These are phyloP conservation scores for Zymoseptoria brevis DNA, from an alignment of 2,329 filamentous ascomycete genomes.

Conservation along the genomic window DNA sequence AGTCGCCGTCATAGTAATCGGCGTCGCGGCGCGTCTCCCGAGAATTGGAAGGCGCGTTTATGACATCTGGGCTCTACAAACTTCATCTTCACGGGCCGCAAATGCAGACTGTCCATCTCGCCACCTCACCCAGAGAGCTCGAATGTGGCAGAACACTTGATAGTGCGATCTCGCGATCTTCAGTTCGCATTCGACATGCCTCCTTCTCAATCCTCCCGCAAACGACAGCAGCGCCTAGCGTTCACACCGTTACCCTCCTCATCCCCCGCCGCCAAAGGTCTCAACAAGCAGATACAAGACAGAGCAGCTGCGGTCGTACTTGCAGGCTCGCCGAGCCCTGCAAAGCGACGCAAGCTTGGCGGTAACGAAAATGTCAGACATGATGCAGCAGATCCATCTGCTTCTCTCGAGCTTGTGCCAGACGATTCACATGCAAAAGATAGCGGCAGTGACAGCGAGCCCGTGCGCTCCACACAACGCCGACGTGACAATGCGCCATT, in stretches of 20 bases:
- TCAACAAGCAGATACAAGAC: slow-evolving; percentile 28
- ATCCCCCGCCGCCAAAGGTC: slow-evolving; percentile 30
- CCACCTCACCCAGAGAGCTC: neutral
- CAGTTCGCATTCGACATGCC: neutral
- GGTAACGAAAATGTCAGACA: slow-evolving; percentile 4
- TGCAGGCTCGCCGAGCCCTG: slow-evolving; percentile 21
- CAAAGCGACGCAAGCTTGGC: slow-evolving; percentile 22
- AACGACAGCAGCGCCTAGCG: slow-evolving; percentile 36
- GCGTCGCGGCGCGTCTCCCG: no score
- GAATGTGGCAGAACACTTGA: neutral
- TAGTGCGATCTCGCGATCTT: neutral
- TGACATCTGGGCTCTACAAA: neutral
- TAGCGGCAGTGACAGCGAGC: slow-evolving; percentile 21
- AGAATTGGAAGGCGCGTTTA: neutral
- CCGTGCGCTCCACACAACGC: slow-evolving; percentile 16
- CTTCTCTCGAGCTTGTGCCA: slow-evolving; percentile 13
- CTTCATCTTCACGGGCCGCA: neutral
- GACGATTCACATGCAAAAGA: slow-evolving; percentile 9
- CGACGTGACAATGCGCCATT: slow-evolving; percentile 5
- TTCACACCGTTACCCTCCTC: slow-evolving; percentile 38
- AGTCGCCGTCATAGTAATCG: neutral
- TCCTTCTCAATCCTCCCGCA: slow-evolving; percentile 12
- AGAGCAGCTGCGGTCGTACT: slow-evolving; percentile 30
- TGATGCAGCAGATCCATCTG: neutral
- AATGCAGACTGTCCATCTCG: neutral